Percentiles rank a stretch among this genome's conserved stretches.
These are phyloP conservation scores for Moelleriella libera DNA, from an alignment of 2,329 filamentous ascomycete species.

Conservation along the genomic window DNA sequence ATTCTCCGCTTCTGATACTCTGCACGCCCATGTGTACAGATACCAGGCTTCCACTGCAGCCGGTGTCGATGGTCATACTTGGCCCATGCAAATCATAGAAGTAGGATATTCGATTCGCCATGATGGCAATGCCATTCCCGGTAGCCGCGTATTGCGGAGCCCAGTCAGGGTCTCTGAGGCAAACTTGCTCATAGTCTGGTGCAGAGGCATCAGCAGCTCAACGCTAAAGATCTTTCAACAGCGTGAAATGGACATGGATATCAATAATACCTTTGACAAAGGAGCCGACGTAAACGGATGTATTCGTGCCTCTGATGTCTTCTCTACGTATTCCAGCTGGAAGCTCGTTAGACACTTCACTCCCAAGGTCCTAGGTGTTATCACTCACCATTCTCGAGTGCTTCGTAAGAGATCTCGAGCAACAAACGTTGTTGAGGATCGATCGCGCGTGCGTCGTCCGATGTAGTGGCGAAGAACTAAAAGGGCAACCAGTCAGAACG, in stretches of 20 bases:
- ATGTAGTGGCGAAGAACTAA: slow-evolving; percentile 36
- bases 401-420: slow-evolving; percentile 35
- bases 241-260: background rate
- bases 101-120: slow-evolving; percentile 42
- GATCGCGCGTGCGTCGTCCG: slow-evolving; percentile 35
- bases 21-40: slow-evolving; percentile 39
- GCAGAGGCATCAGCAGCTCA: background rate
- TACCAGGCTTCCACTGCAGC: slow-evolving; percentile 41
- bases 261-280: slow-evolving; percentile 29
- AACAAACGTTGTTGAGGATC: slow-evolving; percentile 39
- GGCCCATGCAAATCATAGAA: slow-evolving; percentile 40
- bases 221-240: background rate
- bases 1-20: slow-evolving; percentile 29
- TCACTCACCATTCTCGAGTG: slow-evolving; percentile 30
- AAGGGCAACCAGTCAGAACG: background rate
- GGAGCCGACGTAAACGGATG: slow-evolving; percentile 34
- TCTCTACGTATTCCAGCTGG: slow-evolving; percentile 29
- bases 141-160: slow-evolving; percentile 37
- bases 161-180: slow-evolving; percentile 33
- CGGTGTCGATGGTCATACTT: slow-evolving; percentile 44
- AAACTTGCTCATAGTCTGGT: slow-evolving; percentile 34
- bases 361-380: background rate
- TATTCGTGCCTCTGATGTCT: slow-evolving; percentile 26
- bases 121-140: slow-evolving; percentile 36
- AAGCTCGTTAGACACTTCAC: background rate